Base-by-base conservation (phyloP, 495 filamentous ascomycete genomes). In the Glarea lozoyensis region DNA sequence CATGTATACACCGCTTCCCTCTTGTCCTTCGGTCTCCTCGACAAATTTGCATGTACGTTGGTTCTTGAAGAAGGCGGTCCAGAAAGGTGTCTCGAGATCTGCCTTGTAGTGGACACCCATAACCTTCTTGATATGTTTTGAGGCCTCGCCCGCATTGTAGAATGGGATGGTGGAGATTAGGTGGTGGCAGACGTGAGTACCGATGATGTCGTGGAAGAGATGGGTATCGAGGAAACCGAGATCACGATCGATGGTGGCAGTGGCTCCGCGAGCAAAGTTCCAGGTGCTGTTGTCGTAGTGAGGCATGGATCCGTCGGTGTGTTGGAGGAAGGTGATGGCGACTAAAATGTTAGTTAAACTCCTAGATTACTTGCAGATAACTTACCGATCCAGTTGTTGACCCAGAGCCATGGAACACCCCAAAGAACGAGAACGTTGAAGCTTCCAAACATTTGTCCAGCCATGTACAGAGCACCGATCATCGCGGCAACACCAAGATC, bases 151-250 rank as follows among this genome's bases (percentile, higher is more conserved):
- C 38, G 80, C 79, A 45, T 82, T 66, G 66, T 84, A 83, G 63
- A 83, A 83, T 21, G 80, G 80, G 46, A 84, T 84, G 40, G 68
- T 72, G 47, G 69, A 70, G 55, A 83, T 68, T 42, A 78, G 70
- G 63, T 84, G 80, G 60, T 84, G 80, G 36, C 80, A 65, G 52
- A 84, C 80, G 60, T 83, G 80, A 46, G 78, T 80, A 57, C 82
- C 80, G 46, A 82, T 77, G 57, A 84, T 82, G 49, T 79, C 77
- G 63, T 84, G 80, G 63, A 84, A 73, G 55, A 84, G 70, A 42
- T 77, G 72, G 37, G 76, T 76, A 24, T 81, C 80, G 46, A 81
- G 79, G 64, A 81, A 82, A 36, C 80, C 79, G 47, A 81, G 74
- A 39, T 79, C 75, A 48, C 80, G 77, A 58, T 84, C 80, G 37